Conservation (phyloP, 2,329 filamentous ascomycete genomes). For the Talaromyces sp. region DNA sequence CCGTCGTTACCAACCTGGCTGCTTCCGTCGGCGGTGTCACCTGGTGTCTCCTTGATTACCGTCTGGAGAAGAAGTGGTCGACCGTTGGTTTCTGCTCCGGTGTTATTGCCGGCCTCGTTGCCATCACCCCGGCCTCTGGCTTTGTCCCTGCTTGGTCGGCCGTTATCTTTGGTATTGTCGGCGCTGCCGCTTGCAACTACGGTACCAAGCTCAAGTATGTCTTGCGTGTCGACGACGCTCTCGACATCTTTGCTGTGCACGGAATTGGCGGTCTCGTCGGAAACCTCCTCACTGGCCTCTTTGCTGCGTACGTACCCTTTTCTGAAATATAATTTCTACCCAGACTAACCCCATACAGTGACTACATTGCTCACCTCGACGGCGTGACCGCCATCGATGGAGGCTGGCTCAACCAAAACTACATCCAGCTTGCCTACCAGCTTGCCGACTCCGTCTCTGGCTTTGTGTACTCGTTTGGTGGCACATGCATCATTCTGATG, state of each 20-base stretch:
- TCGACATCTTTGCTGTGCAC: slow-evolving; percentile 86
- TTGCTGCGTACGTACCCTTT: slow-evolving; percentile 58
- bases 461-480: slow-evolving; percentile 70
- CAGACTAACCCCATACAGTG: slow-evolving; percentile 33
- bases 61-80: slow-evolving; percentile 85
- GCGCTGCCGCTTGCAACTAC: slow-evolving; percentile 77
- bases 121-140: slow-evolving; percentile 82
- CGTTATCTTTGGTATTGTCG: slow-evolving; percentile 70
- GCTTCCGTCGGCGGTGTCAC: slow-evolving; percentile 81
- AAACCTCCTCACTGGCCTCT: slow-evolving; percentile 74
- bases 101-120: slow-evolving; percentile 79
- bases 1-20: slow-evolving; percentile 77
- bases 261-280: slow-evolving; percentile 72
- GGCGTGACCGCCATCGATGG: slow-evolving; percentile 62
- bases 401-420: slow-evolving; percentile 80
- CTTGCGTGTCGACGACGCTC: slow-evolving; percentile 72
- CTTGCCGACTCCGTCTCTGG: slow-evolving; percentile 75
- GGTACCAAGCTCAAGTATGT: slow-evolving; percentile 88
- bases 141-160: slow-evolving; percentile 82
- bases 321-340: background rate
- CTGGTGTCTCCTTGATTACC: slow-evolving; percentile 85
- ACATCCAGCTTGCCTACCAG: slow-evolving; percentile 78
- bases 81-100: slow-evolving; percentile 91
- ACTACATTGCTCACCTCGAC: slow-evolving; percentile 79
- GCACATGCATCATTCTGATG: slow-evolving; percentile 74